Base-by-base conservation (phyloP, 2,329 filamentous ascomycete species). In the Talaromyces marneffei region DNA sequence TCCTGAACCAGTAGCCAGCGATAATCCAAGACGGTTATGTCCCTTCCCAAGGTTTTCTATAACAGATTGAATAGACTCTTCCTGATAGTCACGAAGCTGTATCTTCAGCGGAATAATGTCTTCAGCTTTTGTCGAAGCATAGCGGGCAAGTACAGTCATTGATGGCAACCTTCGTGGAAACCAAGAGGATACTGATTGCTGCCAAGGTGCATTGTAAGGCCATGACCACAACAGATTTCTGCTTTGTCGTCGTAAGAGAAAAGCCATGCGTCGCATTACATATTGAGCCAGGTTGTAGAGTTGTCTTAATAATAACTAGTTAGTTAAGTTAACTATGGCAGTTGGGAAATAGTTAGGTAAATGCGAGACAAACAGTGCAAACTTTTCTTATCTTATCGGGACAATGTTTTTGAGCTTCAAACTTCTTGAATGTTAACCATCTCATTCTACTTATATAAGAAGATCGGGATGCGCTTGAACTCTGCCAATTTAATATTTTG, bases 11-110 rank as follows among this genome's bases (percentile, higher is more conserved):
- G 92, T 97, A 2, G 92, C 92, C 37, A 97, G 75, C 0, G 92
- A 96, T 4, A 96, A 83, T 0, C 92, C 92, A 1, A 96, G 78
- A 6, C 92, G 84, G 69, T 90, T 92, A 66, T 92, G 85, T 0
- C 92, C 92, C 35, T 84, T 76, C 2, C 83, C 73, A 0, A 96
- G 73, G 60, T 91, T 85, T 1, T 81, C 76, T 1, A 96, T 77
- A 2, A 96, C 89, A 0, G 91, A 87, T 69, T 90, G 85, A 63
- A 97, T 95, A 70, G 91, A 95, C 81, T 96, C 91, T 78, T 94
- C 87, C 72, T 97, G 92, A 70, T 96, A 97, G 67, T 89, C 81
- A 66, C 92, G 88, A 44, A 96, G 85, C 60, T 82, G 82, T 59
- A 93, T 78, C 42, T 73, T 71, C 14, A 63, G 44, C 46, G 66